These are phyloP conservation scores for Lachnellula occidentalis DNA, from an alignment of 2,329 filamentous ascomycete species.

Conservation along the genomic window DNA sequence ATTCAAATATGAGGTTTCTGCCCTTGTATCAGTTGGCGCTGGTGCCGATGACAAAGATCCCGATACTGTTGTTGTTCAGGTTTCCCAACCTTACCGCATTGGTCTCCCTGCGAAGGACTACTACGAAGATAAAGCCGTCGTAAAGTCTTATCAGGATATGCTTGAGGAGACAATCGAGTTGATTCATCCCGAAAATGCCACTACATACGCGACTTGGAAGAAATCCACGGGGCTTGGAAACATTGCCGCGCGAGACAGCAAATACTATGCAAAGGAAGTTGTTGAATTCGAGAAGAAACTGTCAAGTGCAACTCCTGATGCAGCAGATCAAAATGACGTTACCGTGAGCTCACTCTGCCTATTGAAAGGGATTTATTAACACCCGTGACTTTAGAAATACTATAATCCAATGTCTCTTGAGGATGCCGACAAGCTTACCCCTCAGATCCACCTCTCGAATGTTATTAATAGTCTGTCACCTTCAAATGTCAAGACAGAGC, in stretches of 20 bases:
- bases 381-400: conserved; percentile 42
- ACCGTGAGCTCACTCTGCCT: conserved; percentile 36
- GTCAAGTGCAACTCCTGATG: conserved; percentile 51
- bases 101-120: conserved; percentile 59
- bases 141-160: conserved; percentile 45
- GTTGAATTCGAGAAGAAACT: conserved; percentile 58
- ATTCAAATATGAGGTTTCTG: conserved; percentile 39
- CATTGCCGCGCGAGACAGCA: conserved; percentile 10
- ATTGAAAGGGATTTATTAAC: conserved; percentile 1
- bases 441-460: conserved; percentile 48
- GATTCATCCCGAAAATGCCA: conserved; percentile 18
- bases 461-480: conserved; percentile 50
- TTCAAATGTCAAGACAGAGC: conserved; percentile 42
- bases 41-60: conserved; percentile 41
- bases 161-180: conserved; percentile 31
- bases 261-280: conserved; percentile 34
- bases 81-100: conserved; percentile 39
- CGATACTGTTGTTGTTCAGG: conserved; percentile 45
- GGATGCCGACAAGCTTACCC: conserved; percentile 49
- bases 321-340: conserved; percentile 54
- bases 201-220: conserved; percentile 11
- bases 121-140: conserved; percentile 49
- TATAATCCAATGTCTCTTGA: conserved; percentile 59
- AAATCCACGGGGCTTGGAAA: conserved; percentile 4
- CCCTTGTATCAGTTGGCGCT: conserved; percentile 28